phyloP scores from a whole-genome alignment of 306 rosid species.

The Lathyrus aphaca region DNA sequence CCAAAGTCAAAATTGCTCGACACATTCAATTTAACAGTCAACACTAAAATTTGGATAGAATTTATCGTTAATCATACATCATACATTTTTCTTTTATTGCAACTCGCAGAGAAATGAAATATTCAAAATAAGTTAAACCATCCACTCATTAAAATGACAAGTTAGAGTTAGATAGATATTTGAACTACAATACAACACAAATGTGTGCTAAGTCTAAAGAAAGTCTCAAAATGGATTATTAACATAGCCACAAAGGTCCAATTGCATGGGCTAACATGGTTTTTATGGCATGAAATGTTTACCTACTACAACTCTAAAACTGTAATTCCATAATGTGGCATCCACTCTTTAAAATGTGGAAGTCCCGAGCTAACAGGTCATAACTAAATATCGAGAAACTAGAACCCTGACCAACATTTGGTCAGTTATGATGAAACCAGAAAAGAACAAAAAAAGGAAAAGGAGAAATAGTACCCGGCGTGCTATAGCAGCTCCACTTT shows the following conservation, averaged over 20 bases:
- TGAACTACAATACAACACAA: not conserved
- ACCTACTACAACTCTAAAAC: not conserved
- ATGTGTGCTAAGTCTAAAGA: not conserved
- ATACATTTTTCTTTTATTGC: not conserved
- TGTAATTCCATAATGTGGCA: not conserved
- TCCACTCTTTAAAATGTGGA: too few relatives aligned
- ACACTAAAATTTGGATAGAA: not conserved
- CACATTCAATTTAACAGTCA: not conserved
- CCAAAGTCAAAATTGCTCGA: not conserved
- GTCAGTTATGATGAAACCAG: not conserved
- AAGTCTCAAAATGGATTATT: not conserved
- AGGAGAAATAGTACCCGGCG: conserved; percentile 70
- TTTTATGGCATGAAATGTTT: not conserved
- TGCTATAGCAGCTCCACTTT: conserved; percentile 76
- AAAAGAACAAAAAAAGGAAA: not conserved
- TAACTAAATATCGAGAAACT: not conserved
- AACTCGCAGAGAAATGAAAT: not conserved
- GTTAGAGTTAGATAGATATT: not conserved
- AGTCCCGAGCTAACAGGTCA: not conserved
- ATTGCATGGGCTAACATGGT: not conserved
- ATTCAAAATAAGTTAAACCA: not conserved
- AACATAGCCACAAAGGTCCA: not conserved
- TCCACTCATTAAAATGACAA: not conserved
- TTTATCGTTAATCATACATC: not conserved
- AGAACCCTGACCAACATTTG: not conserved